Percentiles rank a stretch among this genome's conserved stretches.
These are phyloP conservation scores for Aureobasidium sp. DNA, from an alignment of 2,329 filamentous ascomycete species.

Conservation along the genomic window DNA sequence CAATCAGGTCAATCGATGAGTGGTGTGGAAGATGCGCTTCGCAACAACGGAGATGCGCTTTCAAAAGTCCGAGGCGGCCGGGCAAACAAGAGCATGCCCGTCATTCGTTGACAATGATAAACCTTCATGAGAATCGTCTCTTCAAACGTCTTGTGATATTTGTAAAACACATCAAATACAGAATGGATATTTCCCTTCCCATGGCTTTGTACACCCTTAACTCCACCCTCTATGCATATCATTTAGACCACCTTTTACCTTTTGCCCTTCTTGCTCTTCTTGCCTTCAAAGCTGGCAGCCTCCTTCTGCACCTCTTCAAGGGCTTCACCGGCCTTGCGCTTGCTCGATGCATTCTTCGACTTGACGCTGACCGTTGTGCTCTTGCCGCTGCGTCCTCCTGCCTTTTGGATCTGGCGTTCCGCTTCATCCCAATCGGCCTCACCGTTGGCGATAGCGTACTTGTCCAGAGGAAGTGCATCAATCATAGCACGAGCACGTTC, in stretches of 20 bases:
- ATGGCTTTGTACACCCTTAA: slow-evolving; percentile 2
- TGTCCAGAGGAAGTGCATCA: slow-evolving; percentile 79
- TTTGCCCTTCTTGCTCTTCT: slow-evolving; percentile 25
- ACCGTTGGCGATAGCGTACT: slow-evolving; percentile 45
- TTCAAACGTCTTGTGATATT: background rate
- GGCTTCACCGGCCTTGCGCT: slow-evolving; percentile 30
- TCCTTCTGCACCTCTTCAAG: slow-evolving; percentile 28
- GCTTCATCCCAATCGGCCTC: slow-evolving; percentile 48
- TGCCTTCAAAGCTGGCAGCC: slow-evolving; percentile 20
- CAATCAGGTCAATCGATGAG: background rate
- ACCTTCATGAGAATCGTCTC: background rate
- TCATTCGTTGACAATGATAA: background rate
- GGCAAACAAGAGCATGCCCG: background rate
- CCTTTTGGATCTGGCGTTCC: slow-evolving; percentile 61
- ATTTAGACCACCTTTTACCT: slow-evolving; percentile 13
- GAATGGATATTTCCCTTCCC: background rate
- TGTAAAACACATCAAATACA: background rate
- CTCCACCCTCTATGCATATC: slow-evolving; percentile 5
- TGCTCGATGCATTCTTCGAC: slow-evolving; percentile 23
- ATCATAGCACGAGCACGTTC: slow-evolving; percentile 82
- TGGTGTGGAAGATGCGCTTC: background rate
- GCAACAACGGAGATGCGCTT: background rate
- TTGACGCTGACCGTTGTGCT: slow-evolving; percentile 64
- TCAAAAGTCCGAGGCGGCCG: background rate
- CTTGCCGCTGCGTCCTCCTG: slow-evolving; percentile 32